Evolutionary conservation across 768 basidiomycete species (phyloP), one percentile per base, ranked within the genome.

Genomic region (Gloeopeniophorella convolvens): DNA sequence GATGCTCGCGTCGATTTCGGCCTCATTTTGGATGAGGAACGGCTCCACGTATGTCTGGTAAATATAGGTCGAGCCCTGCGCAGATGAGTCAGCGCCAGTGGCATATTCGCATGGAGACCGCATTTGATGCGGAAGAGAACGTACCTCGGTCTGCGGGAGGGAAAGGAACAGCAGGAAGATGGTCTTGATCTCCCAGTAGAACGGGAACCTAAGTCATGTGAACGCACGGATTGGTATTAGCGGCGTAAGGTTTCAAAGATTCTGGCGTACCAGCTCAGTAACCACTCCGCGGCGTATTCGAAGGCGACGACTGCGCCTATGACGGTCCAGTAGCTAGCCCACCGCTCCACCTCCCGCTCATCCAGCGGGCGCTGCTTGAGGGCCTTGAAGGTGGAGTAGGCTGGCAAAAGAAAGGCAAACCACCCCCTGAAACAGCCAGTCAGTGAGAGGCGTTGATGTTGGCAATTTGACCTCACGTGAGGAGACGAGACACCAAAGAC

Each of bases 121-220:
- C 10, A 20, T 23, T 48, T 11, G 23, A 24, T 18, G 26, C n/a
- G 21, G 35, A 30, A 24, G 18, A 5, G 33, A 28, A 66, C 68
- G 41, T 50, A 80, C 85, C 74, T 84, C 75, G 1, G 75, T 83
- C 67, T 85, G 83, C 6, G 84, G 83, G 15, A 87, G 74, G 8
- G 83, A 67, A 36, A 87, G 63, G 68, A 80, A 87, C 21, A 87
- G 69, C 3, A 87, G 62, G 62, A 85, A 79, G 3, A 79, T 20
- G n/a, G 80, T 84, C 58, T 85, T 80, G 45, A 77, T 37, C 60
- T 87, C 85, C 79, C 79, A 85, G 61, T 86, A 87, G 62, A 88
- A 84, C 6, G 85, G 85, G 34, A 87, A 59, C 85, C 85, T 85
- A n/a, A n/a, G n/a, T n/a, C n/a, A n/a, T n/a, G 59, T 42, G 13